Conservation (phyloP, 1,139 yeast species). For the Sugiyamaella xylanicola region DNA sequence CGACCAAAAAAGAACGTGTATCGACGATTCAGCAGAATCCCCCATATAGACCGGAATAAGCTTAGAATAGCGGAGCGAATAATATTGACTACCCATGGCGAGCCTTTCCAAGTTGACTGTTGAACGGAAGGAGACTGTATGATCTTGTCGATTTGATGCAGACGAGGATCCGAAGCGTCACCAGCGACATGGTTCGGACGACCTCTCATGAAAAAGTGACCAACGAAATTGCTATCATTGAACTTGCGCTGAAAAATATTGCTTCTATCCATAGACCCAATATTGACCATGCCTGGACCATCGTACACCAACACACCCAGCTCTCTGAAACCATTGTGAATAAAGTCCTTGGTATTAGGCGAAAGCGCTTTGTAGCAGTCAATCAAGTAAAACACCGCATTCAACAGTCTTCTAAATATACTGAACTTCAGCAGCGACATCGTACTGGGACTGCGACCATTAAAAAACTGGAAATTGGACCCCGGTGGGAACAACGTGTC, state of each 20-base stretch:
- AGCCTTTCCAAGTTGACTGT: background rate
- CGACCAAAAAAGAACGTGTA: background rate
- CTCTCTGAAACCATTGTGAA: conserved; percentile 5
- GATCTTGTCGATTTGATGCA: background rate
- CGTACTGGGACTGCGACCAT: conserved; percentile 25
- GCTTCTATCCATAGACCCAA: background rate
- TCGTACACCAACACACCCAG: conserved; percentile 2
- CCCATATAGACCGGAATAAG: background rate
- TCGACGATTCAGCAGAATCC: background rate
- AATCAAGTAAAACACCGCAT: conserved; percentile 19
- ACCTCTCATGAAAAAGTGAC: background rate
- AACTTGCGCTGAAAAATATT: background rate
- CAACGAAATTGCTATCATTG: background rate
- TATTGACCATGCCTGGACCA: background rate
- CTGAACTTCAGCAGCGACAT: conserved; percentile 33
- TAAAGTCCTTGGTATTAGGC: background rate
- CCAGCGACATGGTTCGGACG: background rate
- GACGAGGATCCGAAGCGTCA: background rate
- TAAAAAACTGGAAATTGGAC: conserved; percentile 27
- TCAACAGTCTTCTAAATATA: conserved; percentile 28
- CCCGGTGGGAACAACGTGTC: conserved; percentile 36
- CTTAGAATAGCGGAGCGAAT: background rate
- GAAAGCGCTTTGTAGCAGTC: conserved; percentile 19
- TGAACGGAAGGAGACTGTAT: background rate
- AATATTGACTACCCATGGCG: background rate